Evolutionary conservation across 306 rosid species (phyloP), one percentile per base, ranked within the genome.

Genomic region (Acacia melanoxylon): DNA sequence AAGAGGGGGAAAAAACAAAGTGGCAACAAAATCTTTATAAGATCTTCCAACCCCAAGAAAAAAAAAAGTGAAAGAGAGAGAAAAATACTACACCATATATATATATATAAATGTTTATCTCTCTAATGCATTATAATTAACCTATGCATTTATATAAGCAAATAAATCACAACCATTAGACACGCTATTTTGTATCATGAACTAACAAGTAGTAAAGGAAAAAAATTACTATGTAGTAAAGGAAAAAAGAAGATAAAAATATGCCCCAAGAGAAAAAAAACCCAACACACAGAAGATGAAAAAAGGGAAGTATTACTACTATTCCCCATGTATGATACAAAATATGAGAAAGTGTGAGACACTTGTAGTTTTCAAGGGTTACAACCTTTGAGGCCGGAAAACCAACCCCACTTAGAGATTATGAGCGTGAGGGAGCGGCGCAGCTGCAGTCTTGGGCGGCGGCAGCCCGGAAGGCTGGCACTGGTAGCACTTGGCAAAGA

Each of bases 401-500:
- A 11, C 17, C 42, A 20, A 24, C 4, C 8, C 33, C 63, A 81
- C 74, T 33, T 33, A 33, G 37, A 67, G 91, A 12, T 31, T 48
- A 46, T 3, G 75, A 31, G 52, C 13, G 19, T 59, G 90, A 48
- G 80, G 89, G 2, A 70, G 79, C 1, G 79, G 79, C 0, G 8
- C 8, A 1, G 1, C 41, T 0, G 89, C 78, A 2, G 86, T 83
- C 11, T 80, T 75, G 0, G 45, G 68, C 8, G 86, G 33, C 1
- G 86, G 41, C 12, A 81, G 86, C 2, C 59, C n/a, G 3, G 92
- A 85, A 0, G 92, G 49, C 68, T 89, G 88, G 89, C 95, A 91
- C 65, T 91, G 95, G 72, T 91, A 91, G 89, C 95, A 91, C 78
- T 88, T 89, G 58, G 95, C 93, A 29, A 91, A 91, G 54, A 91